A percentile compares a stretch with the other conserved stretches of the same genome.
Conservation (phyloP, 352 stramenopile species). For the Elongisporangium prolatum region DNA sequence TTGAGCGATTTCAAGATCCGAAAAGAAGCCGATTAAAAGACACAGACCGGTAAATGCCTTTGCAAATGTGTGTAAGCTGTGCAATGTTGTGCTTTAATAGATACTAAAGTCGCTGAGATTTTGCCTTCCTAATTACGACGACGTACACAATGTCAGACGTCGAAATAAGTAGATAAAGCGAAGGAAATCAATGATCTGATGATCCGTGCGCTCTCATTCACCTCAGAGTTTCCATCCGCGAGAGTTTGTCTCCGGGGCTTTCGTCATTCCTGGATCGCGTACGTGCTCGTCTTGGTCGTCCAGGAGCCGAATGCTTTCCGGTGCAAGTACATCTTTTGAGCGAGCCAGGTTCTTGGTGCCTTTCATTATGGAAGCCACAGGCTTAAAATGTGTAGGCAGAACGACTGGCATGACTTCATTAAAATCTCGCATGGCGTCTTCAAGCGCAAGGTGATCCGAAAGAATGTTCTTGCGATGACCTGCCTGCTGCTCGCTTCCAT, state of each 20-base stretch:
- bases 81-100: constrained; percentile 11
- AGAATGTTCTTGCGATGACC: constrained; percentile 74
- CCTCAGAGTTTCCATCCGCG: constrained; percentile 64
- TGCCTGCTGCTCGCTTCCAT: constrained; percentile 19
- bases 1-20: constrained; percentile 73
- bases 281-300: constrained; percentile 27
- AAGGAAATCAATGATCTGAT: not conserved
- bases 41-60: constrained; percentile 10
- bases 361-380: constrained; percentile 52
- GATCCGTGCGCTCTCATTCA: not conserved
- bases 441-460: constrained; percentile 91
- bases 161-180: constrained; percentile 14
- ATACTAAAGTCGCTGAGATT: constrained; percentile 1
- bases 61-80: constrained; percentile 16
- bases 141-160: constrained; percentile 20
- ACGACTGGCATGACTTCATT: constrained; percentile 89
- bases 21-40: constrained; percentile 23
- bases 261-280: constrained; percentile 3
- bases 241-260: constrained; percentile 15
- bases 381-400: constrained; percentile 75
- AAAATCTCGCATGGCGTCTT: constrained; percentile 93
- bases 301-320: constrained; percentile 44
- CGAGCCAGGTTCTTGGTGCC: constrained; percentile 42
- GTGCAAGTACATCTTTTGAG: constrained; percentile 35
- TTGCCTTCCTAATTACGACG: not conserved